Percentiles rank a stretch among this genome's conserved stretches.
phyloP scores from a whole-genome alignment of 306 rosid species.

The Crotalaria pallida region DNA sequence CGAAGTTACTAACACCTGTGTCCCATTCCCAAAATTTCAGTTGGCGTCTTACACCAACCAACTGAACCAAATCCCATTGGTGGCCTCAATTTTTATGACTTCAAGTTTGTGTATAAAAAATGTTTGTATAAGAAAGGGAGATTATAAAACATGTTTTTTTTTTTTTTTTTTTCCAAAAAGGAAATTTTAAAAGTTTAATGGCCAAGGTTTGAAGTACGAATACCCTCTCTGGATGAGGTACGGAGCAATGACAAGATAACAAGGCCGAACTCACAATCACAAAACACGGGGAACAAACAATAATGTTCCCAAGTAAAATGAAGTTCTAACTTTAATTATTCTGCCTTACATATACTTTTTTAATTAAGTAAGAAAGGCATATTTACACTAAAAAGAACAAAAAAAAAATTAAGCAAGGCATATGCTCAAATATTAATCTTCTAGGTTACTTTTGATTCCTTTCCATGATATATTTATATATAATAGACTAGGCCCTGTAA shows the following conservation, averaged over 20 bases:
- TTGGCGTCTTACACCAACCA: too few relatives aligned
- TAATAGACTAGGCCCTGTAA: background rate
- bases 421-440: background rate
- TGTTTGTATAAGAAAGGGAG: too few relatives aligned
- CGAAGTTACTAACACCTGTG: too few relatives aligned
- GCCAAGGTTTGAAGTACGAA: too few relatives aligned
- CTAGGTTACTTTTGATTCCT: background rate
- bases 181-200: too few relatives aligned
- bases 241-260: background rate
- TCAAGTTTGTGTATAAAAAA: too few relatives aligned
- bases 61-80: too few relatives aligned
- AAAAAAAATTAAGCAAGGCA: constrained; percentile 12
- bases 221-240: background rate
- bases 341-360: background rate
- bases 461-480: background rate
- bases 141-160: too few relatives aligned
- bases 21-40: too few relatives aligned
- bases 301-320: constrained; percentile 1
- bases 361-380: constrained; percentile 26
- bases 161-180: too few relatives aligned
- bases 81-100: too few relatives aligned
- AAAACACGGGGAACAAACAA: background rate
- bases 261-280: background rate
- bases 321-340: constrained; percentile 6
- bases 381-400: background rate